Percentiles rank a stretch among this genome's conserved stretches.
These are phyloP conservation scores for Picocystis salinarum DNA, from an alignment of 139 green algal genomes.

Conservation along the genomic window DNA sequence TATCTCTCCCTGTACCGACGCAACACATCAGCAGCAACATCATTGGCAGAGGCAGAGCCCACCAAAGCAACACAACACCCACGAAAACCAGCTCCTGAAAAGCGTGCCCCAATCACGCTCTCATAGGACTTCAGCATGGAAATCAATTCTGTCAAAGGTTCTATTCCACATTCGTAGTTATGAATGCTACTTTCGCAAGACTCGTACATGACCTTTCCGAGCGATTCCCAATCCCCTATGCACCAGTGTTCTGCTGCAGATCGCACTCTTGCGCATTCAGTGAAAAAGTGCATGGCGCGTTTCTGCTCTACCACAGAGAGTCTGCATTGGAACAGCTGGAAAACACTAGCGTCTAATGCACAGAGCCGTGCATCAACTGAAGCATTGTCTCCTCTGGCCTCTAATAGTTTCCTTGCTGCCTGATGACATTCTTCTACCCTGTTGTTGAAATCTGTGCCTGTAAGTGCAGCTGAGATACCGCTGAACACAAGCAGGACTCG, in stretches of 20 bases:
- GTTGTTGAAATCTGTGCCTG: constrained; percentile 9
- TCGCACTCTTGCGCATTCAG: constrained; percentile 9
- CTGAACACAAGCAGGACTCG: constrained; percentile 16
- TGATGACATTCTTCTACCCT: constrained; percentile 8
- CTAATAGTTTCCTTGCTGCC: constrained; percentile 1
- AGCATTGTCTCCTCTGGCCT: neutral
- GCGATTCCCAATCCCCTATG: constrained; percentile 5
- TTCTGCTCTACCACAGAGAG: too few species aligned
- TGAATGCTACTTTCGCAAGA: constrained; percentile 15
- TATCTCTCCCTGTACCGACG: neutral
- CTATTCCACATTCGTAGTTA: constrained; percentile 15
- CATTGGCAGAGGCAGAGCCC: neutral
- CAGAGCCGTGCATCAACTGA: too few species aligned
- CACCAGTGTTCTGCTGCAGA: constrained; percentile 7
- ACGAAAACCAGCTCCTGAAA: constrained; percentile 3
- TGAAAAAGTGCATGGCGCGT: constrained; percentile 14
- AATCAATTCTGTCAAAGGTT: neutral
- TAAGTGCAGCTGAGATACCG: constrained; percentile 9
- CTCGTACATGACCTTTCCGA: constrained; percentile 15
- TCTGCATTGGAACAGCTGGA: too few species aligned
- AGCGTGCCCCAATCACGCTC: constrained; percentile 5
- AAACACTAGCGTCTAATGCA: too few species aligned
- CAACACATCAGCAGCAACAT: neutral
- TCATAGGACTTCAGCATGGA: neutral
- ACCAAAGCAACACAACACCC: constrained; percentile 1